Percentiles rank a stretch among this genome's conserved stretches.
Evolutionary conservation across 768 basidiomycete species (phyloP).

Genomic region (Lanmaoa rubissima): DNA sequence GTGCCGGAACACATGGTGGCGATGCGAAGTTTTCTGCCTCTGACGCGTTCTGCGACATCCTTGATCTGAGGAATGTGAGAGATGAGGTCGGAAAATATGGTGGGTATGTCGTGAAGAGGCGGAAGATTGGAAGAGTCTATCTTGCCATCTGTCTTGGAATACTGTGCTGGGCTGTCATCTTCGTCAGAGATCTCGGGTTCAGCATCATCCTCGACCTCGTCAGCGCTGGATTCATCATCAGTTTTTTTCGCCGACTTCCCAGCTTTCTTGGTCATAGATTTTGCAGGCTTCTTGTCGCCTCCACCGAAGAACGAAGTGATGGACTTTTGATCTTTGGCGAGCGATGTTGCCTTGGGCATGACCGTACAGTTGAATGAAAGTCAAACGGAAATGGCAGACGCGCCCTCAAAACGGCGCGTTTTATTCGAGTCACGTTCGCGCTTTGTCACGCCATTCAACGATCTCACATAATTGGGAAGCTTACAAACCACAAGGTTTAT

Average conservation of each 20-base stretch:
- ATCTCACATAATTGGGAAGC: background rate
- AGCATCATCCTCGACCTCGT: slow-evolving; percentile 35
- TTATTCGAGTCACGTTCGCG: slow-evolving; percentile 28
- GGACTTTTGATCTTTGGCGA: slow-evolving; percentile 48
- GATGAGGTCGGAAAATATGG: slow-evolving; percentile 77
- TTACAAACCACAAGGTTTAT: slow-evolving; percentile 7
- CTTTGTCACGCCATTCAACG: slow-evolving; percentile 15
- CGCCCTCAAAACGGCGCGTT: slow-evolving; percentile 2
- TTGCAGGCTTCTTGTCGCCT: slow-evolving; percentile 27
- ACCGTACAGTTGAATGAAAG: background rate
- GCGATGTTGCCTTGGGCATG: slow-evolving; percentile 52
- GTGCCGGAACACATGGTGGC: slow-evolving; percentile 99
- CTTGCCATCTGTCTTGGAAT: slow-evolving; percentile 37
- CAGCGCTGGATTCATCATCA: slow-evolving; percentile 30
- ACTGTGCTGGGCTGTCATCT: slow-evolving; percentile 32
- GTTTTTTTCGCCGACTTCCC: slow-evolving; percentile 34
- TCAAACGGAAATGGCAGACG: slow-evolving; percentile 4
- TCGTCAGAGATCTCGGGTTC: slow-evolving; percentile 32
- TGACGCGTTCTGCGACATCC: slow-evolving; percentile 59
- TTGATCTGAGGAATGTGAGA: slow-evolving; percentile 63
- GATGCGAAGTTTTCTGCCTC: slow-evolving; percentile 83
- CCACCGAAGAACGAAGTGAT: slow-evolving; percentile 55
- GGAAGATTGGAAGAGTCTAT: slow-evolving; percentile 65
- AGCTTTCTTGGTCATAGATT: slow-evolving; percentile 25
- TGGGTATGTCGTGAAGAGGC: slow-evolving; percentile 68